Evolutionary conservation across 257 asterid genomes (phyloP).

Genomic region (Plantago major): DNA sequence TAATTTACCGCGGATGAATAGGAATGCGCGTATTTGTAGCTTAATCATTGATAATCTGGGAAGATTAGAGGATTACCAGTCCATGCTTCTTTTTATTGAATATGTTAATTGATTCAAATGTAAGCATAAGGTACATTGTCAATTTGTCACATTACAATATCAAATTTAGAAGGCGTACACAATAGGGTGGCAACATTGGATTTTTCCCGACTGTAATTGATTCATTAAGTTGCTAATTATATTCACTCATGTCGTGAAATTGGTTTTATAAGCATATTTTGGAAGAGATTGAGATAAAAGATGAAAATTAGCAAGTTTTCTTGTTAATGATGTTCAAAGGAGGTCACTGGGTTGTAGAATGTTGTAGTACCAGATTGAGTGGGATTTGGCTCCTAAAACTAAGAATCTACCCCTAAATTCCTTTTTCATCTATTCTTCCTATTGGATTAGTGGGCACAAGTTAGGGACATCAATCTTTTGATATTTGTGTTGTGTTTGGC

Average conservation of each 20-base stretch:
- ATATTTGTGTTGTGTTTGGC: constrained; percentile 43
- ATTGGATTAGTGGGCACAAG: not conserved
- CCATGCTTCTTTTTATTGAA: constrained; percentile 44
- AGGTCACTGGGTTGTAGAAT: constrained; percentile 39
- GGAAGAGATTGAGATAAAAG: no score
- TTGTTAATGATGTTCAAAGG: constrained; percentile 39
- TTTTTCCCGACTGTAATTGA: no score
- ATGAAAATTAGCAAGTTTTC: not conserved
- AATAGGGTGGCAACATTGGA: no score
- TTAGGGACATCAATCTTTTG: constrained; percentile 25
- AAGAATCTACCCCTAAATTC: no score
- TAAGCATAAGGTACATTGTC: no score
- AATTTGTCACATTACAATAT: no score
- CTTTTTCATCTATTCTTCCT: constrained; percentile 10
- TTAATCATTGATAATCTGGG: constrained; percentile 62
- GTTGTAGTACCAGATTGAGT: constrained; percentile 40
- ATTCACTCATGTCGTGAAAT: no score
- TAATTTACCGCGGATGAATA: constrained; percentile 30
- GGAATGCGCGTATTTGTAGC: constrained; percentile 51
- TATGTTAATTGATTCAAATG: no score
- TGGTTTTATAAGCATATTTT: no score
- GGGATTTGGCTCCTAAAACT: constrained; percentile 19
- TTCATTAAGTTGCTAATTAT: no score
- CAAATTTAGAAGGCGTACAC: no score
- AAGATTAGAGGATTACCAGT: constrained; percentile 55